These are phyloP conservation scores for Drechmeria coniospora DNA, from an alignment of 2,329 filamentous ascomycete genomes.

Conservation along the genomic window DNA sequence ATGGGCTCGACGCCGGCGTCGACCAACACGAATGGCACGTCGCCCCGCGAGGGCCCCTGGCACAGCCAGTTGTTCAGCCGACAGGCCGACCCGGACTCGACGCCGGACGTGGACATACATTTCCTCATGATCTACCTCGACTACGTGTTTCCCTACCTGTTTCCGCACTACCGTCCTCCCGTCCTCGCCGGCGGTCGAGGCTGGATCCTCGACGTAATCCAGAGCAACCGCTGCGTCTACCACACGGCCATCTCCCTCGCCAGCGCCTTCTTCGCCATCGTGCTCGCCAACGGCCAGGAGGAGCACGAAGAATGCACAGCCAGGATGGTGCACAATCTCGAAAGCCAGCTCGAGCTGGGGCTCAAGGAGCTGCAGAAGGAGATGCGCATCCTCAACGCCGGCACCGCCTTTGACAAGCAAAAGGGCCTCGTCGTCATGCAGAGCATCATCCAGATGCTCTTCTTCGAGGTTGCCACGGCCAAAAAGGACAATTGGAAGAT, in stretches of 20 bases:
- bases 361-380: conserved; percentile 28
- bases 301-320: conserved; percentile 19
- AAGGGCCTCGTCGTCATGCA: conserved; percentile 28
- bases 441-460: conserved; percentile 36
- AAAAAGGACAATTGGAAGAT: conserved; percentile 33
- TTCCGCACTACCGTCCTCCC: conserved; percentile 45
- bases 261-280: conserved; percentile 39
- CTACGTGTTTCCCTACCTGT: conserved; percentile 45
- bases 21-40: conserved; percentile 14
- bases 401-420: conserved; percentile 14
- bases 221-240: conserved; percentile 40
- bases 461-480: conserved; percentile 32
- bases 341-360: conserved; percentile 27
- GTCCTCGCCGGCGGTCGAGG: conserved; percentile 40
- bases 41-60: conserved; percentile 18
- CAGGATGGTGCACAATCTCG: conserved; percentile 22
- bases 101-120: conserved; percentile 18
- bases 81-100: conserved; percentile 8
- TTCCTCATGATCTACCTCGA: conserved; percentile 46
- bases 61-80: conserved; percentile 14
- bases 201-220: conserved; percentile 43
- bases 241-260: conserved; percentile 41
- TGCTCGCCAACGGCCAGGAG: conserved; percentile 19
- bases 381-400: conserved; percentile 20
- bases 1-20: conserved; percentile 13